Evolutionary conservation across 169 alveolate genomes (phyloP).

Genomic region (Cystoisospora suis): DNA sequence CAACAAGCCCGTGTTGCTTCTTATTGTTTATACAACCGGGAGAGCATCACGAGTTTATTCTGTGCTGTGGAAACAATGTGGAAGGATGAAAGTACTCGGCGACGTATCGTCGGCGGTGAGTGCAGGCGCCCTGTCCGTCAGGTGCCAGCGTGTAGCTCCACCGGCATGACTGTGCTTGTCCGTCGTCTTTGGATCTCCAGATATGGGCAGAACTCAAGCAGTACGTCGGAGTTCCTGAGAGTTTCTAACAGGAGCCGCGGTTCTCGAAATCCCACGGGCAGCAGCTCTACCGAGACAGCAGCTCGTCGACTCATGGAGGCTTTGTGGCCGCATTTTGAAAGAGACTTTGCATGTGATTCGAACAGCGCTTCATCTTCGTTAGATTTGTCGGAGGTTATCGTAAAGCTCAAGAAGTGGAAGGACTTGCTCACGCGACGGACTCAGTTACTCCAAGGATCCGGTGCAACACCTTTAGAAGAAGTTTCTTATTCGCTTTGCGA

Average conservation of each 20-base stretch:
- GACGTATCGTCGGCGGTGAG: too few relatives aligned
- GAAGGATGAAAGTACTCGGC: too few relatives aligned
- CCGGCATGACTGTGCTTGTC: too few relatives aligned
- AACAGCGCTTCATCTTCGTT: slow-evolving; percentile 42
- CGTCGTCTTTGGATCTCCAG: too few relatives aligned
- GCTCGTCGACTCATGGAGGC: slow-evolving; percentile 62
- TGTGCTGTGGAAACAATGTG: too few relatives aligned
- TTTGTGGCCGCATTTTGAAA: slow-evolving; percentile 67
- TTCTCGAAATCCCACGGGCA: not conserved
- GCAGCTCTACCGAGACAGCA: slow-evolving; percentile 54
- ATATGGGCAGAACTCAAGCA: too few relatives aligned
- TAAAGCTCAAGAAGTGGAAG: slow-evolving; percentile 75
- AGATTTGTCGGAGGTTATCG: slow-evolving; percentile 66
- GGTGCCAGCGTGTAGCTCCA: too few relatives aligned
- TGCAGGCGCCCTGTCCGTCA: too few relatives aligned
- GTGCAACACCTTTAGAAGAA: slow-evolving; percentile 63
- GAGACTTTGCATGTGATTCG: slow-evolving; percentile 51
- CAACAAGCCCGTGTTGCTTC: too few relatives aligned
- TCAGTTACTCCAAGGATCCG: slow-evolving; percentile 41
- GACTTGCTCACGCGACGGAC: slow-evolving; percentile 67
- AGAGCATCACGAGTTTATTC: too few relatives aligned
- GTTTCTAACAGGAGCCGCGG: not conserved
- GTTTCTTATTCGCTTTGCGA: slow-evolving; percentile 72
- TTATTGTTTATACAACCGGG: too few relatives aligned
- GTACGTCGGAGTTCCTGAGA: too few relatives aligned